Evolutionary conservation across 1,284 basidiomycete genomes (phyloP), one percentile per base, ranked within the genome.

Genomic region (Pterula multifida): DNA sequence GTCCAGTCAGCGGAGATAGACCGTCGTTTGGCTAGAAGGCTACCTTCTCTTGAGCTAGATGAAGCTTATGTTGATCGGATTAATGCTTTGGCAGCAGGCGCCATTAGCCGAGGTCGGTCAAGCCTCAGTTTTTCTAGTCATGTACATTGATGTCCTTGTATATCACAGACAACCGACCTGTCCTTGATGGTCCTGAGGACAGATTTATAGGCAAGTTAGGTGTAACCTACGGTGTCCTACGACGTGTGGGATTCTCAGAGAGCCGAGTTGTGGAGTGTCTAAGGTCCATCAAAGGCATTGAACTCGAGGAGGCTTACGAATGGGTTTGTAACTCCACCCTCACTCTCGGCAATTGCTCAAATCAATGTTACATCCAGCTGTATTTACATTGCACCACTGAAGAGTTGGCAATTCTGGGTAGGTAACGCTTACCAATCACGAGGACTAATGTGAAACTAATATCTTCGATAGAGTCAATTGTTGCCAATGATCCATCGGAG

Each of bases 221-320:
- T 19, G 74, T 89, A 28, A 85, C 87, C 0, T 93, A 89, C 60
- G 86, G 89, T 24, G 77, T 90, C 17, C 71, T 98, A n/a, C 72
- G 85, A 53, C 76, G 85, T 49, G 71, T 95, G n/a, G 91, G 90
- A 0, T 94, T 94, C 64, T 66, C 76, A 0, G 79, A 88, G 55
- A 73, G 70, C 4, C 72, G 80, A 52, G 80, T 92, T 6, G 72
- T 79, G 49, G 72, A 82, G 54, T 93, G 90, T 56, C 64, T 96
- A 13, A 66, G 64, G 49, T 65, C 68, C 19, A 80, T 85, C 26
- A 65, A 72, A 26, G 78, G 81, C 1, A 69, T 89, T 17, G 89
- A 93, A 3, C 71, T 96, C 36, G 92, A 97, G 19, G 89, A 94
- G 51, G 92, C 89, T n/a, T 74, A 90, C 51, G 87, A 92, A 60